Conservation (phyloP, 140 eudicot species). For the Oenanthe javanica region DNA sequence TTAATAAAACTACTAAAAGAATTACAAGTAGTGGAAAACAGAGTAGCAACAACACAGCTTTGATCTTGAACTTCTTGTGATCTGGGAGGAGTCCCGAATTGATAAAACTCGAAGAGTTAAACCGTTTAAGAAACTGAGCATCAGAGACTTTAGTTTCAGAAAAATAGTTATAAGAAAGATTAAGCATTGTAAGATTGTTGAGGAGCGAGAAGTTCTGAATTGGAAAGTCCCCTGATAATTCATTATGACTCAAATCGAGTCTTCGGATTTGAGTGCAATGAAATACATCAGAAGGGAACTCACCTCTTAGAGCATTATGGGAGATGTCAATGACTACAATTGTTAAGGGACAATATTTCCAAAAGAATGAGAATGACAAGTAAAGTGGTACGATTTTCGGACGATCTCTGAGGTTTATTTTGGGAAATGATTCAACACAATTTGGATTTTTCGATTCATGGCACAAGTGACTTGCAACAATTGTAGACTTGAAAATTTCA, state of each 20-base stretch:
- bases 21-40: conserved; percentile 22
- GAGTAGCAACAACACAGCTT: conserved; percentile 16
- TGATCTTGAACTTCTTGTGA: conserved; percentile 20
- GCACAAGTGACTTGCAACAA: conserved; percentile 35
- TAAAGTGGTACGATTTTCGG: conserved; percentile 31
- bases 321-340: conserved; percentile 25
- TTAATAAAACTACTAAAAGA: conserved; percentile 13
- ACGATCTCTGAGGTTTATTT: conserved; percentile 22
- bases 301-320: conserved; percentile 20
- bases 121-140: conserved; percentile 22
- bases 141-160: conserved; percentile 25
- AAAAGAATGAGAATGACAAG: conserved; percentile 32
- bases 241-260: conserved; percentile 29
- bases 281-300: conserved; percentile 26
- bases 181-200: conserved; percentile 21
- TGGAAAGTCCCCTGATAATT: conserved; percentile 28
- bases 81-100: conserved; percentile 27
- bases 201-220: conserved; percentile 18
- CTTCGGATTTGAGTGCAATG: conserved; percentile 23
- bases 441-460: conserved; percentile 26
- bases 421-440: conserved; percentile 28
- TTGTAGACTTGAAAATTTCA: conserved; percentile 29
- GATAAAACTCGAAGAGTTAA: conserved; percentile 28
- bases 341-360: conserved; percentile 35
- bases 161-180: conserved; percentile 30